phyloP scores from a whole-genome alignment of 495 filamentous ascomycete species.

The Penicillium herquei region DNA sequence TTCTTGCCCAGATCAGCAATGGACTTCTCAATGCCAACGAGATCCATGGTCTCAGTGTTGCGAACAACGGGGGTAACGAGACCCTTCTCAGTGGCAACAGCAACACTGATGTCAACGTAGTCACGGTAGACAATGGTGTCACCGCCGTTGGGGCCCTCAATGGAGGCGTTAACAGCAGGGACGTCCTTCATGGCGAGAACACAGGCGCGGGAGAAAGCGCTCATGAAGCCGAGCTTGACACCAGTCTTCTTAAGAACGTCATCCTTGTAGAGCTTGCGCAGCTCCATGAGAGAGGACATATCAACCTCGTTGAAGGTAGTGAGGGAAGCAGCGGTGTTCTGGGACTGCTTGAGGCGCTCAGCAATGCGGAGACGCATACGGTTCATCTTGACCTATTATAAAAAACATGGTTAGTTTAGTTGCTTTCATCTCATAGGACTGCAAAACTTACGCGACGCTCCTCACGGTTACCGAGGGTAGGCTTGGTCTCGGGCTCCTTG shows the following conservation, averaged over 20 bases:
- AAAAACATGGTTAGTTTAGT: neutral
- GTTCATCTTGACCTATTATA: constrained; percentile 92
- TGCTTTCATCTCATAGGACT: neutral
- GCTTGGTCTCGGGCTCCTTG: constrained; percentile 31
- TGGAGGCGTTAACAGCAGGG: constrained; percentile 95
- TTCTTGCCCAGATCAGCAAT: constrained; percentile 97
- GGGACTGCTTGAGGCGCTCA: constrained; percentile 96
- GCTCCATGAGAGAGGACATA: constrained; percentile 97
- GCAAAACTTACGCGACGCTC: constrained; percentile 75
- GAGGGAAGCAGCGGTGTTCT: constrained; percentile 95
- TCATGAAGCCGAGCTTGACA: constrained; percentile 98
- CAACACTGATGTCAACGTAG: constrained; percentile 96
- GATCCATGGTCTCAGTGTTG: constrained; percentile 82
- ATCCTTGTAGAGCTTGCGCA: constrained; percentile 96
- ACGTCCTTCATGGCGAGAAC: constrained; percentile 92
- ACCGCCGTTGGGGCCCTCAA: constrained; percentile 90
- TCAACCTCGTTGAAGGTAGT: constrained; percentile 99
- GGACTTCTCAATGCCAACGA: constrained; percentile 84
- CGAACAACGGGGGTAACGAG: constrained; percentile 95
- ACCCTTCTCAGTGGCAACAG: constrained; percentile 96
- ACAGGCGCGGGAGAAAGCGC: constrained; percentile 89
- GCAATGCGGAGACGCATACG: constrained; percentile 97
- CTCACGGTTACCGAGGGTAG: constrained; percentile 70
- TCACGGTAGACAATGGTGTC: constrained; percentile 98
- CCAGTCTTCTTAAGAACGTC: constrained; percentile 93